Evolutionary conservation across 2,329 filamentous ascomycete species (phyloP).

Genomic region (Pseudocercospora cruenta): DNA sequence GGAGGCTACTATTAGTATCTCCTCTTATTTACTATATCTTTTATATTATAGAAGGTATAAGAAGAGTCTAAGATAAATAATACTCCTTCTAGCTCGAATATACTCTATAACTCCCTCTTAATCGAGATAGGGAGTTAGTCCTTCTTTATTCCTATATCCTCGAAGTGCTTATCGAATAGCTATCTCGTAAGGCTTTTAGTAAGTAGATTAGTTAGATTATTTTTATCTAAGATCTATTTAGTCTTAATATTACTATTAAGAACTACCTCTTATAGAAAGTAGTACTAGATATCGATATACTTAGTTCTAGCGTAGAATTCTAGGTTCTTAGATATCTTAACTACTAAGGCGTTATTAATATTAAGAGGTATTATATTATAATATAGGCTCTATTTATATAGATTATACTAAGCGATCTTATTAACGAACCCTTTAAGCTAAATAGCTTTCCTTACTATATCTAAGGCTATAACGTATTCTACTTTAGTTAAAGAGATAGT

Average conservation of each 20-base stretch:
- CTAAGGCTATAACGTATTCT: not conserved
- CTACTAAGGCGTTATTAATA: not conserved
- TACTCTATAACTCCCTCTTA: no score
- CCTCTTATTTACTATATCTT: not conserved
- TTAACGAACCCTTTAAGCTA: conserved; percentile 4
- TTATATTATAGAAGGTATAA: not conserved
- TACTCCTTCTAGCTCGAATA: not conserved
- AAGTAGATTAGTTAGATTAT: not conserved
- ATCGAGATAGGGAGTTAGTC: no score
- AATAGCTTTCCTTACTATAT: not conserved
- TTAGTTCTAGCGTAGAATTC: conserved; percentile 4
- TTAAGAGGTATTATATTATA: not conserved
- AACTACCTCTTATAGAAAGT: not conserved
- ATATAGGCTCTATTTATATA: not conserved
- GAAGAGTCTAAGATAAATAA: not conserved
- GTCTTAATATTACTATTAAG: not conserved
- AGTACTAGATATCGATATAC: conserved; percentile 1
- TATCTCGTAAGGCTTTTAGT: not conserved
- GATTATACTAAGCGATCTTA: not conserved
- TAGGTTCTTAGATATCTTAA: conserved; percentile 3
- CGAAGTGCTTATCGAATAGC: not conserved
- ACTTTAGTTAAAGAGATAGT: not conserved
- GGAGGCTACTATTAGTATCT: not conserved
- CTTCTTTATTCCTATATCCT: no score
- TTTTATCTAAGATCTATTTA: conserved; percentile 3